These are phyloP conservation scores for Posidonia australis DNA, from an alignment of 106 monocot species.

Conservation along the genomic window DNA sequence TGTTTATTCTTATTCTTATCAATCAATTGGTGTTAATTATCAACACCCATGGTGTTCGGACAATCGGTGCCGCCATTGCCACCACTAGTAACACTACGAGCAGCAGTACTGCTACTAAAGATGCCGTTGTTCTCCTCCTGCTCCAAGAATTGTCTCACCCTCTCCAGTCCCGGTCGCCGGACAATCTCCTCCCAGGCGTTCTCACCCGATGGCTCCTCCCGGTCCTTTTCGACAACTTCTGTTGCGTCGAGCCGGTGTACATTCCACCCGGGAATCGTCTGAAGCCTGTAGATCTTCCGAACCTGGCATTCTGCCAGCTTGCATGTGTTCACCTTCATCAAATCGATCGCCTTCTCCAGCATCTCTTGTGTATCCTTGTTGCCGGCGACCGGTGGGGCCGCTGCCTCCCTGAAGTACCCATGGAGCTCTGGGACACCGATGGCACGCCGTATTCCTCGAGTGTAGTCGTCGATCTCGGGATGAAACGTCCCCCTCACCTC, in stretches of 20 bases:
- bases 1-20: no score
- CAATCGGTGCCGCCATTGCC: no score
- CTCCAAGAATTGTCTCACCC: no score
- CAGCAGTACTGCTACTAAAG: no score
- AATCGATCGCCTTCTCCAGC: conserved; percentile 30
- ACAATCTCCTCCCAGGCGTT: conserved; percentile 6
- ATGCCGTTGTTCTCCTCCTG: no score
- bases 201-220: neutral
- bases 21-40: no score
- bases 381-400: neutral
- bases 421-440: conserved; percentile 30
- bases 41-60: no score
- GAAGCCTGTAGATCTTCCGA: conserved; percentile 42
- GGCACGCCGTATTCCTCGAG: conserved; percentile 15
- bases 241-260: conserved; percentile 55
- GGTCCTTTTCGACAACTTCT: conserved; percentile 18
- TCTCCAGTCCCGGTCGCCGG: neutral
- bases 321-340: conserved; percentile 57
- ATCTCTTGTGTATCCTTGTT: conserved; percentile 7
- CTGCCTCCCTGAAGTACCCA: conserved; percentile 23
- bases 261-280: conserved; percentile 29
- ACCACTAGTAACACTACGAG: no score
- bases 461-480: conserved; percentile 4
- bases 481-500: conserved; percentile 15
- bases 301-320: conserved; percentile 38